Evolutionary conservation across 2,329 filamentous ascomycete genomes (phyloP).

Genomic region (Xylariaceae sp.): DNA sequence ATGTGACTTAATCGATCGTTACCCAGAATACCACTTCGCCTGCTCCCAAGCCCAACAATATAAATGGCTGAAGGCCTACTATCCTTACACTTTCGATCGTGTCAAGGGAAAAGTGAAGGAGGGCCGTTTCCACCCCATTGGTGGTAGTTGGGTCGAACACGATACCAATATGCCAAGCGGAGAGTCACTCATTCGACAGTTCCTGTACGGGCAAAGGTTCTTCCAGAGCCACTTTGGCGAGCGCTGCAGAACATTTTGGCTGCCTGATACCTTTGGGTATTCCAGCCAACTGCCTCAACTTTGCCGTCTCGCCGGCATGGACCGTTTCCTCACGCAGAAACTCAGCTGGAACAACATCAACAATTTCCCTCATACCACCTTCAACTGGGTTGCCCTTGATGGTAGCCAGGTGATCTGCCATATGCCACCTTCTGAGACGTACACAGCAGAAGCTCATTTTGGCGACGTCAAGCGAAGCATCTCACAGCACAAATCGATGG

Average conservation of each 20-base stretch:
- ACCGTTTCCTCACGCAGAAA: slow-evolving; percentile 94
- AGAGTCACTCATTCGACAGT: slow-evolving; percentile 89
- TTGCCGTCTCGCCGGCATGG: slow-evolving; percentile 92
- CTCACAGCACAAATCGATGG: slow-evolving; percentile 89
- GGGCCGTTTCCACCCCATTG: slow-evolving; percentile 88
- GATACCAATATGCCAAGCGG: slow-evolving; percentile 97
- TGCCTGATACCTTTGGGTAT: slow-evolving; percentile 97
- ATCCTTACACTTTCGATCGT: slow-evolving; percentile 81
- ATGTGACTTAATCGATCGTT: slow-evolving; percentile 89
- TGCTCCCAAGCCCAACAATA: slow-evolving; percentile 95
- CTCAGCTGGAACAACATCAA: slow-evolving; percentile 99
- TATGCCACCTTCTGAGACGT: slow-evolving; percentile 94
- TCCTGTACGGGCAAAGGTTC: slow-evolving; percentile 90
- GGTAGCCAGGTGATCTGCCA: slow-evolving; percentile 96
- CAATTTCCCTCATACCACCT: slow-evolving; percentile 96
- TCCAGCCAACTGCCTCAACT: slow-evolving; percentile 91
- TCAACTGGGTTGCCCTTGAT: slow-evolving; percentile 96
- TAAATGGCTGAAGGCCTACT: slow-evolving; percentile 90
- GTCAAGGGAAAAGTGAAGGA: slow-evolving; percentile 88
- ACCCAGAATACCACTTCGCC: slow-evolving; percentile 87
- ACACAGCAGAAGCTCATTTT: slow-evolving; percentile 91
- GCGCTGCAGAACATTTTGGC: slow-evolving; percentile 88
- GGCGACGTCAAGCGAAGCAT: slow-evolving; percentile 88
- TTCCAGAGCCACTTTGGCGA: slow-evolving; percentile 91
- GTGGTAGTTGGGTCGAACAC: slow-evolving; percentile 97